Base-by-base conservation (phyloP, 2,329 filamentous ascomycete species). In the Exophiala viscosa region DNA sequence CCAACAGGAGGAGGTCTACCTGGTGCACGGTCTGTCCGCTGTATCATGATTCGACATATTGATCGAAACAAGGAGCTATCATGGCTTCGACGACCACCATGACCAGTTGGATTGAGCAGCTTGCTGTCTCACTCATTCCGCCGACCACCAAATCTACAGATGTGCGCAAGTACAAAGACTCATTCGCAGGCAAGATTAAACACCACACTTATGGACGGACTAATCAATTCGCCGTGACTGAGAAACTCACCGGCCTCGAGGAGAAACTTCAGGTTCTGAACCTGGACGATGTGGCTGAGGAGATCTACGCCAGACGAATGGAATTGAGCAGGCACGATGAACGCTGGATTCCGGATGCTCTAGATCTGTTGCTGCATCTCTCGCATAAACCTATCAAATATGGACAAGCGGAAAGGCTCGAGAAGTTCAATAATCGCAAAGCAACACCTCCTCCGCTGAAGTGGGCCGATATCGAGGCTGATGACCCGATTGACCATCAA, bases 261-360 rank as follows among this genome's bases (percentile, higher is more conserved):
- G 93, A 97, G 72, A 90, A 92, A 62, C 93, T 96, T 62, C 81
- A 84, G 31, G 79, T 97, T 48, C 78, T 89, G 43, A 85, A 87
- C 64, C 83, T 88, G 57, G 91, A 96, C 62, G 83, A 82, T 35
- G 73, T 96, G 20, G 89, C 90, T 10, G 84, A 91, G 66, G 84
- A 83, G 5, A 72, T 90, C 33, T 72, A 75, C 35, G 65, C 67
- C 39, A 78, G 87, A 33, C 68, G 90, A 11, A 71, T 78, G 35
- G 80, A 84, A 54, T 70, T 96, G 15, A 72, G 78, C 9, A 65
- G 70, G 31, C 67, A 70, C 11, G 74, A 70, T 33, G 77, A 77
- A 39, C 84, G 83, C 69, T 92, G 83, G 80, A 82, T 83, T 5
- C 90, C 91, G 0, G 93, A 97, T 62, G 77, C 88, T 11, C 73